These are phyloP conservation scores for Citrus reticulata DNA, from an alignment of 345 rosid species.

Conservation along the genomic window DNA sequence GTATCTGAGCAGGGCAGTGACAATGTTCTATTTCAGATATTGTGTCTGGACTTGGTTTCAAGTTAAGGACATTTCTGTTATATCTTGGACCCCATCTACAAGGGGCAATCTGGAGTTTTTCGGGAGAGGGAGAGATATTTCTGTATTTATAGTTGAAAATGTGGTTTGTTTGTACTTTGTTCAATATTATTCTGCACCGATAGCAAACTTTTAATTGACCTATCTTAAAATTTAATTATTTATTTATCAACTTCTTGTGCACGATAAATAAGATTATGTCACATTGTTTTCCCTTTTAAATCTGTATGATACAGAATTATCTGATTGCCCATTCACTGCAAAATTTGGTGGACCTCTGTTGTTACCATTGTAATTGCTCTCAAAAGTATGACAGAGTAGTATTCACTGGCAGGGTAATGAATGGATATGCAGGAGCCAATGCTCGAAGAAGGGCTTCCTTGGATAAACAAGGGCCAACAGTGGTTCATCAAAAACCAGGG, in stretches of 20 bases:
- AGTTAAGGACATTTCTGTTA: background rate
- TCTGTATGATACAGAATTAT: background rate
- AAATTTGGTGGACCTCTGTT: background rate
- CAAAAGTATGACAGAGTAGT: conserved; percentile 13
- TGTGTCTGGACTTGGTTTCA: background rate
- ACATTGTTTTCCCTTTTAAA: background rate
- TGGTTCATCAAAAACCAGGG: conserved; percentile 96
- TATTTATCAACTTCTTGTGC: background rate
- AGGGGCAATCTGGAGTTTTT: background rate
- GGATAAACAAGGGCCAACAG: conserved; percentile 85
- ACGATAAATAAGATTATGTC: background rate
- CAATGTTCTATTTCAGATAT: background rate
- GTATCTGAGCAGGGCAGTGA: background rate
- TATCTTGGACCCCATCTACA: background rate
- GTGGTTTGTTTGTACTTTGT: background rate
- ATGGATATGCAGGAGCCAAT: conserved; percentile 72
- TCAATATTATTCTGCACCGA: background rate
- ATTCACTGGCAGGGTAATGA: conserved; percentile 39
- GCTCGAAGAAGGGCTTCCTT: conserved; percentile 61
- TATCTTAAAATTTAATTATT: background rate
- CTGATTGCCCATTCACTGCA: background rate
- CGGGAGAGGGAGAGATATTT: background rate
- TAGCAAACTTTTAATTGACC: background rate
- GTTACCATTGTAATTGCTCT: conserved; percentile 3
- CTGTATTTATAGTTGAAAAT: background rate